Base-by-base conservation (phyloP, 225 moss, liverwort and hornwort species). In the Polytrichum formosum region DNA sequence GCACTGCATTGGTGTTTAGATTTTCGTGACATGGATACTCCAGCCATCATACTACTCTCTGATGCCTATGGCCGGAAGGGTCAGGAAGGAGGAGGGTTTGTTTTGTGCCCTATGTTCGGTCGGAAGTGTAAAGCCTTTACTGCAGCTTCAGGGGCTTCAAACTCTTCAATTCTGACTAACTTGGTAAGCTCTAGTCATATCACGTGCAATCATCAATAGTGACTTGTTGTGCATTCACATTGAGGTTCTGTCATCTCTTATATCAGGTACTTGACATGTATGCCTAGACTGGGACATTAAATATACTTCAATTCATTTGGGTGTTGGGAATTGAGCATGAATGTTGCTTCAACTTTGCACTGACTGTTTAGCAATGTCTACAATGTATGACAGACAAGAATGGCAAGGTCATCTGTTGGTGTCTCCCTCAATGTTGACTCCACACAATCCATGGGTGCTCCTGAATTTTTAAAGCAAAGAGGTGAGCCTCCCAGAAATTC, bases 71-170 rank as follows among this genome's bases (percentile, higher is more conserved):
- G 94, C 60, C 79, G 87, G 77, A 92, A 92, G 74, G 94, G 92
- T 64, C 78, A 85, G 59, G 94, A 95, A 84, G 90, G 92, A 75
- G 94, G 92, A 82, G 94, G 94, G 67, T 95, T 95, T 91, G 92
- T 95, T 21, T 77, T 95, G 68, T 95, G 94, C 55, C 94, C 94
- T 55, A 73, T 95, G 67, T 95, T 85, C 82, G 92, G 90, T 69
- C 89, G 94, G 65, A 95, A 95, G 77, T 89, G 94, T 83, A 95
- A 95, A 77, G 94, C 94, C 60, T 92, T 95, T 71, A 91, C 92
- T 67, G 92, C 92, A 64, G 85, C 82, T 64, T 61, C 79, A 9
- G 94, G 92, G 70, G 79, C 68, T 75, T 95, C 94, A 18, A 95
- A 95, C 74, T 84, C 89, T 74, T 84, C 85, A 29, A 84, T 95